These are phyloP conservation scores for Globisporangium emineosum DNA, from an alignment of 352 stramenopile genomes.

Conservation along the genomic window DNA sequence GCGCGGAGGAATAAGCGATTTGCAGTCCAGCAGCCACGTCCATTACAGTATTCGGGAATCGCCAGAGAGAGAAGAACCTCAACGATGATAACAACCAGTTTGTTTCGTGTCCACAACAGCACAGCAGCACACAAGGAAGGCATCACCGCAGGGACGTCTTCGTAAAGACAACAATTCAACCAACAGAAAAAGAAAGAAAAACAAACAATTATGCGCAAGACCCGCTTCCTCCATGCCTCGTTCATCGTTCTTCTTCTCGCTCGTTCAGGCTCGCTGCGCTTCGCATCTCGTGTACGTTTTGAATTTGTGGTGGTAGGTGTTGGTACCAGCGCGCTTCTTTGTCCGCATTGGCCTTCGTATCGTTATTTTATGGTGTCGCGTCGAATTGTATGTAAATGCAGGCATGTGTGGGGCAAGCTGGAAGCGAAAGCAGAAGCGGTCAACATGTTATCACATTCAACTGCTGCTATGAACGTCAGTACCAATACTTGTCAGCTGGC, in stretches of 20 bases:
- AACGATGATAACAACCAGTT: background rate
- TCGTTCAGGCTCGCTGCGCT: background rate
- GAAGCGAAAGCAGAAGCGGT: background rate
- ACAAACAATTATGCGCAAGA: conserved; percentile 7
- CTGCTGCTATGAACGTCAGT: background rate
- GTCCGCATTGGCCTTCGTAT: background rate
- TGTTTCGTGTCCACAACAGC: background rate
- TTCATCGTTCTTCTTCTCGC: background rate
- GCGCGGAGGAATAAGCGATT: conserved; percentile 52
- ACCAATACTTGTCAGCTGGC: too few relatives aligned
- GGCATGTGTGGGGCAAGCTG: background rate
- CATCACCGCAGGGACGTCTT: conserved; percentile 2
- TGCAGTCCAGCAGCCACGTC: background rate
- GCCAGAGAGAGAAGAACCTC: background rate
- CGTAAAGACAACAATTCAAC: conserved; percentile 3
- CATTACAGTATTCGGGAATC: conserved; percentile 13
- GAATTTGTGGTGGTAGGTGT: background rate
- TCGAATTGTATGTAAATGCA: background rate
- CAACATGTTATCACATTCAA: background rate
- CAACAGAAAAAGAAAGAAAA: conserved; percentile 8
- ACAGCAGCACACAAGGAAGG: conserved; percentile 1
- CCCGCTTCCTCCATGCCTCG: background rate
- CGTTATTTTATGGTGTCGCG: background rate
- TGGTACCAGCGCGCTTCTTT: background rate
- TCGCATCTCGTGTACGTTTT: background rate